These are phyloP conservation scores for Mycena polygramma DNA, from an alignment of 768 basidiomycete genomes.

Conservation along the genomic window DNA sequence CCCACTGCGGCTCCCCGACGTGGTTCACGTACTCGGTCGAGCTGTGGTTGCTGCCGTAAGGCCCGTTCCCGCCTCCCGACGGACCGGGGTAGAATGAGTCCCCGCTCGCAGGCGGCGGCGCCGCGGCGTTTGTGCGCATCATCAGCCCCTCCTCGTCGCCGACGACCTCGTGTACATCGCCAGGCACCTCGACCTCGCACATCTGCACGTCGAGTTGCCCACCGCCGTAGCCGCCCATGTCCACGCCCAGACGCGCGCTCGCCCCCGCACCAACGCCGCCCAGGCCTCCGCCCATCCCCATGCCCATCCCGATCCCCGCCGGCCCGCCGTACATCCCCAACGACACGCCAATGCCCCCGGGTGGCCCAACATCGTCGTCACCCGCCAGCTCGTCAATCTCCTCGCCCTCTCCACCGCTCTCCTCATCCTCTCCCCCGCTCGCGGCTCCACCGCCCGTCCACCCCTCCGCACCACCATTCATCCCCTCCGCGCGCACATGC, in stretches of 20 bases:
- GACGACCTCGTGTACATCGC: slow-evolving; percentile 66
- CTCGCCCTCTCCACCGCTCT: slow-evolving; percentile 41
- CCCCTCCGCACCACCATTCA: slow-evolving; percentile 41
- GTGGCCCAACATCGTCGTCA: slow-evolving; percentile 46
- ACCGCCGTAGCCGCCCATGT: slow-evolving; percentile 37
- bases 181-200: slow-evolving; percentile 73
- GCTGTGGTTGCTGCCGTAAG: slow-evolving; percentile 41
- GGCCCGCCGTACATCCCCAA: slow-evolving; percentile 43
- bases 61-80: slow-evolving; percentile 32
- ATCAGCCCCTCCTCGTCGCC: slow-evolving; percentile 72
- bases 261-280: slow-evolving; percentile 35
- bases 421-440: slow-evolving; percentile 47
- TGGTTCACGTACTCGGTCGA: slow-evolving; percentile 9
- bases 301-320: slow-evolving; percentile 39
- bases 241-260: slow-evolving; percentile 43
- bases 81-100: slow-evolving; percentile 36
- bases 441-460: slow-evolving; percentile 40
- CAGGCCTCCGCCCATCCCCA: slow-evolving; percentile 44
- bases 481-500: slow-evolving; percentile 66
- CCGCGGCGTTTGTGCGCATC: slow-evolving; percentile 43
- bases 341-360: slow-evolving; percentile 37
- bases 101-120: slow-evolving; percentile 34
- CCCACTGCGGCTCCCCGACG: neutral
- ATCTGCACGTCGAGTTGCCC: slow-evolving; percentile 61
- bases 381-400: slow-evolving; percentile 45